Conservation (phyloP, 768 basidiomycete genomes). For the Leccinum imitatum region DNA sequence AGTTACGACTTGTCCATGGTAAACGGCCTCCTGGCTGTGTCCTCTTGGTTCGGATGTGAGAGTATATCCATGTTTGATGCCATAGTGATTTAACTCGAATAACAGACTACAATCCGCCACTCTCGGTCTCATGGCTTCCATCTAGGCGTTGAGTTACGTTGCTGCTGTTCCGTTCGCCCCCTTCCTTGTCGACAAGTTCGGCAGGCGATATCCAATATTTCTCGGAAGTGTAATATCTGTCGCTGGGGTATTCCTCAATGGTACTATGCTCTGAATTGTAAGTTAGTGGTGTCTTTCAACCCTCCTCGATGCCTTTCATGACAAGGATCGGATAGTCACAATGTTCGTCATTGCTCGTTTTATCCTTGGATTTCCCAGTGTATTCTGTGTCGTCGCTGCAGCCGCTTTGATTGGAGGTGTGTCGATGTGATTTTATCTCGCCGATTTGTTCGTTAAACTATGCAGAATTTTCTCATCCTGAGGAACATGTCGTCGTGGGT, state of each 20-base stretch:
- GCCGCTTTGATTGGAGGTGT: neutral
- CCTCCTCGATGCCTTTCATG: neutral
- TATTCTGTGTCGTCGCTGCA: neutral
- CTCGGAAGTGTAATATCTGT: neutral
- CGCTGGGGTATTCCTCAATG: neutral
- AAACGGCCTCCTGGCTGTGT: neutral
- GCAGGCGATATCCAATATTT: neutral
- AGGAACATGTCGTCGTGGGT: neutral
- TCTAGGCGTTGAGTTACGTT: neutral
- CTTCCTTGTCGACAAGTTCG: neutral
- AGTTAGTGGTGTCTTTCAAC: neutral
- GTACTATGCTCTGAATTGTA: neutral
- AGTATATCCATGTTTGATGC: neutral
- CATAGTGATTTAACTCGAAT: neutral
- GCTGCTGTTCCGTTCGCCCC: neutral
- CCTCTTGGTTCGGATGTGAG: neutral
- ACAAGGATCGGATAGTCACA: neutral
- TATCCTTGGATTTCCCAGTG: neutral
- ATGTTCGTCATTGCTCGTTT: neutral
- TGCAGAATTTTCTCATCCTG: neutral
- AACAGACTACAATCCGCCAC: neutral
- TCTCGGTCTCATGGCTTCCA: neutral
- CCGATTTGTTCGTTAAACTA: neutral
- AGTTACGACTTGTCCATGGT: neutral
- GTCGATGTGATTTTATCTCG: neutral